Percentiles rank a stretch among this genome's conserved stretches.
phyloP scores from a whole-genome alignment of 129 eudicot genomes.

The Flaveria ramosissima region DNA sequence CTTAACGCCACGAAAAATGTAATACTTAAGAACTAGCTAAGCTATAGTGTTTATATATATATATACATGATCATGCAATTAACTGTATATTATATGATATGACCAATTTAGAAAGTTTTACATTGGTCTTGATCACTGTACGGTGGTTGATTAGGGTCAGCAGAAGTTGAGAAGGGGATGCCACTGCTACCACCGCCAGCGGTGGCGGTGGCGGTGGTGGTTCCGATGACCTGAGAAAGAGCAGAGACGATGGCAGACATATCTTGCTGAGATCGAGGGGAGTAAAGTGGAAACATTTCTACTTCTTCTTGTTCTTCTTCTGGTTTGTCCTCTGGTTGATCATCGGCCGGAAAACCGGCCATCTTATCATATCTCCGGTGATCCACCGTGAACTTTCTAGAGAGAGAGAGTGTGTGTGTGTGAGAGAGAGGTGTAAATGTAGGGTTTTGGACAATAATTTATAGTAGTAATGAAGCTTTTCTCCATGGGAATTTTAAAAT shows the following conservation, averaged over 20 bases:
- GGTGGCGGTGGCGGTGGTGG: constrained; percentile 8
- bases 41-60: background rate
- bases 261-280: constrained; percentile 70
- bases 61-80: background rate
- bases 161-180: background rate
- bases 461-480: constrained; percentile 5
- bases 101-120: background rate
- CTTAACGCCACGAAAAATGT: background rate
- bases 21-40: background rate
- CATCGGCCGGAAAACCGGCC: constrained; percentile 45
- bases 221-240: constrained; percentile 70
- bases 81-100: too few species aligned
- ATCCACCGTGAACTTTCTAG: constrained; percentile 37
- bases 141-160: constrained; percentile 29
- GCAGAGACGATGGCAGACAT: constrained; percentile 76
- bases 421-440: constrained; percentile 5
- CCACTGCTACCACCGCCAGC: background rate
- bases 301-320: background rate
- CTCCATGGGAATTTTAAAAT: too few species aligned
- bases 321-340: constrained; percentile 31
- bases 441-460: constrained; percentile 27
- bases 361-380: constrained; percentile 60
- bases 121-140: constrained; percentile 27
- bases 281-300: constrained; percentile 36
- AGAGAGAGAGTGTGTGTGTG: background rate